Conservation (phyloP, 2,329 filamentous ascomycete genomes). For the Cercospora zeae-maydis region DNA sequence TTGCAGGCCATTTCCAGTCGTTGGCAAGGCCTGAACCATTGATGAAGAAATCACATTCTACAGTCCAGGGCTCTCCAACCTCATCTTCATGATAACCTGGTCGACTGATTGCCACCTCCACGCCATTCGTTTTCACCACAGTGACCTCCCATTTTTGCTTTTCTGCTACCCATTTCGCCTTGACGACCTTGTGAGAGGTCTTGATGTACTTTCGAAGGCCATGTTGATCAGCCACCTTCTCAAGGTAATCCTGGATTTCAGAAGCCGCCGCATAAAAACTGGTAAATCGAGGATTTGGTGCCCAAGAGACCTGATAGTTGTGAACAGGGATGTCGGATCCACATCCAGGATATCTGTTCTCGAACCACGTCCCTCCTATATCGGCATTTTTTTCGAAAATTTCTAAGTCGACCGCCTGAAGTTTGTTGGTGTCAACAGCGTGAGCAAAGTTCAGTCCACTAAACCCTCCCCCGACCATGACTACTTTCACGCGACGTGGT, state of each 20-base stretch:
- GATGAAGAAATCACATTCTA: not conserved
- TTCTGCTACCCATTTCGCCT: slow-evolving; percentile 44
- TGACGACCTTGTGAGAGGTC: slow-evolving; percentile 41
- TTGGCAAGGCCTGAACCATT: slow-evolving; percentile 31
- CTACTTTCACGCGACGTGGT: not conserved
- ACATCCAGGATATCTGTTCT: slow-evolving; percentile 38
- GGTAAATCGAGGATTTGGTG: slow-evolving; percentile 40
- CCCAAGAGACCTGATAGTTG: slow-evolving; percentile 48
- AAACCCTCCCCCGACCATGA: not conserved
- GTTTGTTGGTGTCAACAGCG: not conserved
- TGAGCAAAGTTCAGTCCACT: not conserved
- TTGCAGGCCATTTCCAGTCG: slow-evolving; percentile 41
- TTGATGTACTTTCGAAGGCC: slow-evolving; percentile 44
- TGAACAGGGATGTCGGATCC: slow-evolving; percentile 44
- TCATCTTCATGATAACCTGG: too few relatives aligned
- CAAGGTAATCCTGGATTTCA: slow-evolving; percentile 48
- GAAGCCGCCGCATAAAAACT: slow-evolving; percentile 43
- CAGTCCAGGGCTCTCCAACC: not conserved
- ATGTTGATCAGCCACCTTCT: slow-evolving; percentile 41
- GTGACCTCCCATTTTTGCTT: slow-evolving; percentile 34
- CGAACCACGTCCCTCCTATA: slow-evolving; percentile 29
- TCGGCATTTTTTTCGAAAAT: slow-evolving; percentile 6
- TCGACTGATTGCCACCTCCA: slow-evolving; percentile 11
- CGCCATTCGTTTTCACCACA: slow-evolving; percentile 33
- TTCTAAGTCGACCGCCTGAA: not conserved